Evolutionary conservation across 108 stramenopile species (phyloP).

Genomic region (Cyclotella distinguenda): DNA sequence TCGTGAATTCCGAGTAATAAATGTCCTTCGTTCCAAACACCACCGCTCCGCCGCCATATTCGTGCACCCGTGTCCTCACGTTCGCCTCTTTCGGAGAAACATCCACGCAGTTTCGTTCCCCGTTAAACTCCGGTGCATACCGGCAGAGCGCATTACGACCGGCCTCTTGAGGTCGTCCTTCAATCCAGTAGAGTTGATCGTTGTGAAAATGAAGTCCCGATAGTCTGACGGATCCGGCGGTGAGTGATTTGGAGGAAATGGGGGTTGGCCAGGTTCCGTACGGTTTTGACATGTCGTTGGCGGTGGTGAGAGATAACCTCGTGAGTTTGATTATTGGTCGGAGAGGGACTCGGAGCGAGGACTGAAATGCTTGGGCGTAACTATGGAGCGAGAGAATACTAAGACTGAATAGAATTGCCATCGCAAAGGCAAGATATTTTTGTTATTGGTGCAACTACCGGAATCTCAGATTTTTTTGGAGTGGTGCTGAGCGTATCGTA

Average conservation of each 20-base stretch:
- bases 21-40: constrained; percentile 41
- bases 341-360: background rate
- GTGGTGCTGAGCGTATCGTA: too few species aligned
- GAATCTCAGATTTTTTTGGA: too few species aligned
- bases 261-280: constrained; percentile 69
- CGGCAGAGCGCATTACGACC: constrained; percentile 63
- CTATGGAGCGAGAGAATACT: too few species aligned
- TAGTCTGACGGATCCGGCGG: constrained; percentile 53
- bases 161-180: constrained; percentile 65
- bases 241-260: constrained; percentile 64
- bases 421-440: too few species aligned
- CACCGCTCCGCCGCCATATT: constrained; percentile 78
- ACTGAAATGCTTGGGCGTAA: too few species aligned
- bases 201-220: constrained; percentile 29
- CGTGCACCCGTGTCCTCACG: constrained; percentile 71
- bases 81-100: constrained; percentile 54
- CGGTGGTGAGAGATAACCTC: background rate
- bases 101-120: constrained; percentile 41
- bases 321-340: background rate
- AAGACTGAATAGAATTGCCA: too few species aligned
- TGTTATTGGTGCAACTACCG: too few species aligned
- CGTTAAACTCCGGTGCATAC: constrained; percentile 9
- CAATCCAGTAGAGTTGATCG: constrained; percentile 53
- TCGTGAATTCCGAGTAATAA: constrained; percentile 62
- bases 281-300: constrained; percentile 35